Conservation (phyloP, 306 rosid species). For the Biancaea sappan region DNA sequence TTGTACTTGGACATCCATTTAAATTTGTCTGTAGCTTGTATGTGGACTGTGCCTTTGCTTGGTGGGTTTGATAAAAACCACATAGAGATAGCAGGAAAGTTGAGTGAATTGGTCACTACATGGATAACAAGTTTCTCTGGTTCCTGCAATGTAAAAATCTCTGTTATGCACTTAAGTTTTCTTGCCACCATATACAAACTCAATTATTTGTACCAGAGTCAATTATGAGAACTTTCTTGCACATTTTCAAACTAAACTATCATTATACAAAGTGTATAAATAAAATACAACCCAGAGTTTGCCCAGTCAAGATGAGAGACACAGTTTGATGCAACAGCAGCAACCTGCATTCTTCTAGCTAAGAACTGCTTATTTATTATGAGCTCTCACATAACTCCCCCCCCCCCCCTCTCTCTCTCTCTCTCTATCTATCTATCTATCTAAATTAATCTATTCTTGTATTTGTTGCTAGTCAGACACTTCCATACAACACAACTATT, state of each 20-base stretch:
- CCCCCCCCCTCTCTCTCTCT: too few species aligned
- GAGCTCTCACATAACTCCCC: background rate
- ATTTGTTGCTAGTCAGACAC: constrained; percentile 12
- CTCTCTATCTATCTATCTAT: background rate
- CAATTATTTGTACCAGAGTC: constrained; percentile 3
- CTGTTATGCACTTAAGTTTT: constrained; percentile 38
- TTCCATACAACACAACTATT: background rate
- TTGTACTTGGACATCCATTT: constrained; percentile 65
- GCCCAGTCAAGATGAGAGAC: constrained; percentile 6
- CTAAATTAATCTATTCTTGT: too few species aligned
- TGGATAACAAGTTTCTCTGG: constrained; percentile 85
- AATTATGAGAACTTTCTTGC: constrained; percentile 6
- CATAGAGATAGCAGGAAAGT: constrained; percentile 89
- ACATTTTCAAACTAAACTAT: background rate
- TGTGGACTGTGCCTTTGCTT: constrained; percentile 72
- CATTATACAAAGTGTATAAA: background rate
- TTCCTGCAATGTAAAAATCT: constrained; percentile 58
- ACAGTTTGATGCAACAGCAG: background rate
- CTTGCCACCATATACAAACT: constrained; percentile 11
- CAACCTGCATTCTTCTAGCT: constrained; percentile 5
- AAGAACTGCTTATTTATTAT: background rate
- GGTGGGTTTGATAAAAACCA: constrained; percentile 93
- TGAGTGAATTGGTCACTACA: constrained; percentile 83
- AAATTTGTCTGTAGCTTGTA: constrained; percentile 72
- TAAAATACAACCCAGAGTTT: background rate